phyloP scores from a whole-genome alignment of 2,329 filamentous ascomycete species.

The Nigrospora sphaerica region DNA sequence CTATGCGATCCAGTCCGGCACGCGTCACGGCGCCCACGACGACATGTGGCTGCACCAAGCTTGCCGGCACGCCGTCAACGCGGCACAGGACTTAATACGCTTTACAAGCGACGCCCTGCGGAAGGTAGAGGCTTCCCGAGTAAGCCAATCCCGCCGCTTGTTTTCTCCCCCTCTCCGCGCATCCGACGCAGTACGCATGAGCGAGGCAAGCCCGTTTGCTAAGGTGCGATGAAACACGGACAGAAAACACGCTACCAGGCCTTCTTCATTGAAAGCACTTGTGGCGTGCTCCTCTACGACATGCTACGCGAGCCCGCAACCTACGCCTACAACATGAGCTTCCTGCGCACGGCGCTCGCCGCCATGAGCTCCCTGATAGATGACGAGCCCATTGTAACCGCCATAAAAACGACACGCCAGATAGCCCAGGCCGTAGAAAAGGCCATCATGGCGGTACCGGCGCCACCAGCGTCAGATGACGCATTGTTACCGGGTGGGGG shows the following conservation, averaged over 20 bases:
- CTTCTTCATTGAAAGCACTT: constrained; percentile 21
- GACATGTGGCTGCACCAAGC: constrained; percentile 22
- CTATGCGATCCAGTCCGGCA: constrained; percentile 9
- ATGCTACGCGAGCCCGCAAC: constrained; percentile 18
- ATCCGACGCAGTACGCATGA: no score
- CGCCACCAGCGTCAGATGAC: constrained; percentile 2
- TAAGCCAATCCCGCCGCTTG: neutral
- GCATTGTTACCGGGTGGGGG: neutral
- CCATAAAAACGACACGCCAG: constrained; percentile 10
- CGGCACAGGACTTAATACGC: constrained; percentile 20
- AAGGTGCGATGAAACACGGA: neutral
- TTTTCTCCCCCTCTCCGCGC: no score
- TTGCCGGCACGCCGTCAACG: constrained; percentile 18
- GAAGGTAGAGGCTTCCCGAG: constrained; percentile 7
- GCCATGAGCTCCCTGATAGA: constrained; percentile 15
- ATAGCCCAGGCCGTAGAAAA: constrained; percentile 12
- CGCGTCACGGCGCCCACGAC: neutral
- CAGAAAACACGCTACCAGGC: constrained; percentile 10
- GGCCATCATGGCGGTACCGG: constrained; percentile 11
- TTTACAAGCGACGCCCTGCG: constrained; percentile 8
- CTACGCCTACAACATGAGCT: constrained; percentile 19
- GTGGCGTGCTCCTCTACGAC: constrained; percentile 20
- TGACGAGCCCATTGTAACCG: constrained; percentile 10
- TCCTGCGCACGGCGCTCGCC: constrained; percentile 15
- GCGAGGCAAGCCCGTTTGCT: neutral